Percentiles rank a stretch among this genome's conserved stretches.
phyloP scores from a whole-genome alignment of 139 green algal species.

The Astrephomene gubernaculifera region DNA sequence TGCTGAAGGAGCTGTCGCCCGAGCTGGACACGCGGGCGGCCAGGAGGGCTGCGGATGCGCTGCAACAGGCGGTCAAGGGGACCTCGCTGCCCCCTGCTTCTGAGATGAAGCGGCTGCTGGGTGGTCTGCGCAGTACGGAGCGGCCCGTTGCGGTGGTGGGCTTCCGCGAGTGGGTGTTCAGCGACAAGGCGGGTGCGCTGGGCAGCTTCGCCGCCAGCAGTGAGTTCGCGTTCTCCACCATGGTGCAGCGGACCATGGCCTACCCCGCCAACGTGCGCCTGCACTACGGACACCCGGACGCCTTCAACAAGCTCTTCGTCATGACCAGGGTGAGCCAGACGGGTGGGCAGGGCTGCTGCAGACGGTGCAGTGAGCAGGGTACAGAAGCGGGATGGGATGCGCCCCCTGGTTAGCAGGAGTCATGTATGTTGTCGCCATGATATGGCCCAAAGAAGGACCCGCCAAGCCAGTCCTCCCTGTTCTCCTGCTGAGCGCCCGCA shows the following conservation, averaged over 20 bases:
- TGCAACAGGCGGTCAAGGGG: not conserved
- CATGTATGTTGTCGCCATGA: constrained; percentile 77
- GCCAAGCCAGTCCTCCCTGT: not conserved
- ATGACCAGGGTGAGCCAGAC: too few species aligned
- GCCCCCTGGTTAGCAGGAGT: too few species aligned
- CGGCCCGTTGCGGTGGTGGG: constrained; percentile 70
- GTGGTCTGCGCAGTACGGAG: not conserved
- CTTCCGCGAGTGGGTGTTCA: constrained; percentile 81
- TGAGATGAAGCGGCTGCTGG: not conserved
- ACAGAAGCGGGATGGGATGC: too few species aligned
- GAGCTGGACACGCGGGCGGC: not conserved
- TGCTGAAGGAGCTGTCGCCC: constrained; percentile 47
- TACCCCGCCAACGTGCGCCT: too few species aligned
- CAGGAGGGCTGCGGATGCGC: not conserved
- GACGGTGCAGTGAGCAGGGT: too few species aligned
- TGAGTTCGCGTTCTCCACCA: constrained; percentile 86
- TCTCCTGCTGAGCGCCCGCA: too few species aligned
- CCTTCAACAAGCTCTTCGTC: too few species aligned
- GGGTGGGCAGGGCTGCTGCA: too few species aligned
- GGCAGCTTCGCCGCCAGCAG: constrained; percentile 77
- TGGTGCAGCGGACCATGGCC: constrained; percentile 85
- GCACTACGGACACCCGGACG: too few species aligned
- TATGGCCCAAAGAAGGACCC: not conserved
- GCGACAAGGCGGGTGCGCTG: constrained; percentile 68
- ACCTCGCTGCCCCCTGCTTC: not conserved